Percentiles rank a stretch among this genome's conserved stretches.
These are phyloP conservation scores for Beauveria asiatica DNA, from an alignment of 2,329 filamentous ascomycete species.

Conservation along the genomic window DNA sequence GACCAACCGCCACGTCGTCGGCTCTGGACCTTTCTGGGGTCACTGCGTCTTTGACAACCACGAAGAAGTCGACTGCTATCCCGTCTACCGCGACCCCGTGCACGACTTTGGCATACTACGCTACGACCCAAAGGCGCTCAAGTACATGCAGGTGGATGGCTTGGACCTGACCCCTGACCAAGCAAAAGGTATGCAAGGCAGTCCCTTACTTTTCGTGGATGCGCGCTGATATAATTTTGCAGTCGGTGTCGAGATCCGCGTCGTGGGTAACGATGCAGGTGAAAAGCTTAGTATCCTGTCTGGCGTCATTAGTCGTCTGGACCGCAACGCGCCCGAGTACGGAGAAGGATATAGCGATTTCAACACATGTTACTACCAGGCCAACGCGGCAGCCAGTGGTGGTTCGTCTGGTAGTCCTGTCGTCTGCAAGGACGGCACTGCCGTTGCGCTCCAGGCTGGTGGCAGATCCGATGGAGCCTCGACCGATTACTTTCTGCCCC, in stretches of 20 bases:
- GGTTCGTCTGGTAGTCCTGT: slow-evolving; percentile 98
- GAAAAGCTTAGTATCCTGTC: slow-evolving; percentile 98
- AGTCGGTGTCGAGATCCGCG: slow-evolving; percentile 89
- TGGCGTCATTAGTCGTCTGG: slow-evolving; percentile 90
- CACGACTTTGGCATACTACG: slow-evolving; percentile 97
- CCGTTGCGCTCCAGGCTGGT: slow-evolving; percentile 87
- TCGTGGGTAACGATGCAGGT: slow-evolving; percentile 96
- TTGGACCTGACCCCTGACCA: slow-evolving; percentile 76
- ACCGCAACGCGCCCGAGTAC: slow-evolving; percentile 95
- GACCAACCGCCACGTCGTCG: slow-evolving; percentile 88
- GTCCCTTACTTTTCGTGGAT: background rate
- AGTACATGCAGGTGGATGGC: slow-evolving; percentile 87
- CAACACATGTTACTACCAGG: slow-evolving; percentile 93
- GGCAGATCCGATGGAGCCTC: slow-evolving; percentile 90
- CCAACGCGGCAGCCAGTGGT: slow-evolving; percentile 90
- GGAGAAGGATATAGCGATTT: slow-evolving; percentile 98
- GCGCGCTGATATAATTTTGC: slow-evolving; percentile 1
- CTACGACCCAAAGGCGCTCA: slow-evolving; percentile 92
- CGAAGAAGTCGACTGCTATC: slow-evolving; percentile 90
- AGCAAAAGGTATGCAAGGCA: slow-evolving; percentile 50
- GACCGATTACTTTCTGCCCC: slow-evolving; percentile 92
- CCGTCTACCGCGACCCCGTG: slow-evolving; percentile 94
- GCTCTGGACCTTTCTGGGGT: slow-evolving; percentile 92
- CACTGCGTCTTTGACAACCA: slow-evolving; percentile 99
- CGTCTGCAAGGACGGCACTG: slow-evolving; percentile 87